Evolutionary conservation across 2,329 filamentous ascomycete genomes (phyloP).

Genomic region (Pezizomycotina sp.): DNA sequence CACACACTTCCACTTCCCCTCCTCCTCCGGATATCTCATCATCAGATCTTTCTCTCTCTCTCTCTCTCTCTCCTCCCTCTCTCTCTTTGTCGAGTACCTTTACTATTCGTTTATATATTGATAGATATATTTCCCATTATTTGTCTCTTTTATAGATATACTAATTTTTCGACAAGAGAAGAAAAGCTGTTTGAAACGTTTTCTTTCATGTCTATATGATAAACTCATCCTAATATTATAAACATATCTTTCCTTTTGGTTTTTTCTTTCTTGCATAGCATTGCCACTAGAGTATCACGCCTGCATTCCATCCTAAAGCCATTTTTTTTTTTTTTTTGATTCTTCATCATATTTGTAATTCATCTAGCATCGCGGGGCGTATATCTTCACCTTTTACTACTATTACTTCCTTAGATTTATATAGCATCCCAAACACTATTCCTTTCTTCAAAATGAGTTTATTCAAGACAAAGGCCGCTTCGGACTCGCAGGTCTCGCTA

Average conservation of each 20-base stretch:
- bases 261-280: conserved; percentile 4
- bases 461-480: conserved; percentile 10
- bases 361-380: conserved; percentile 1
- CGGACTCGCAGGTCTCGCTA: conserved; percentile 14
- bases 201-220: conserved; percentile 3
- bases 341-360: neutral
- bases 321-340: neutral
- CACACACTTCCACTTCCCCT: conserved; percentile 1
- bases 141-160: too few relatives aligned
- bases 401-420: conserved; percentile 5
- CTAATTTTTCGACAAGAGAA: too few relatives aligned
- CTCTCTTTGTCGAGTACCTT: too few relatives aligned
- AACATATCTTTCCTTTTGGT: neutral
- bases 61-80: conserved; percentile 1
- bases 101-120: too few relatives aligned
- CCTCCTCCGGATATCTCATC: neutral
- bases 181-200: conserved; percentile 5
- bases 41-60: neutral
- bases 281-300: conserved; percentile 12
- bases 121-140: too few relatives aligned
- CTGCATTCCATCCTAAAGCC: neutral
- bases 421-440: conserved; percentile 5
- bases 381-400: conserved; percentile 7
- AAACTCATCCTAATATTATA: conserved; percentile 1
- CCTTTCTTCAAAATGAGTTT: conserved; percentile 18